Percentiles rank a stretch among this genome's conserved stretches.
Conservation (phyloP, 345 rosid species). For the Pugionium cornutum region DNA sequence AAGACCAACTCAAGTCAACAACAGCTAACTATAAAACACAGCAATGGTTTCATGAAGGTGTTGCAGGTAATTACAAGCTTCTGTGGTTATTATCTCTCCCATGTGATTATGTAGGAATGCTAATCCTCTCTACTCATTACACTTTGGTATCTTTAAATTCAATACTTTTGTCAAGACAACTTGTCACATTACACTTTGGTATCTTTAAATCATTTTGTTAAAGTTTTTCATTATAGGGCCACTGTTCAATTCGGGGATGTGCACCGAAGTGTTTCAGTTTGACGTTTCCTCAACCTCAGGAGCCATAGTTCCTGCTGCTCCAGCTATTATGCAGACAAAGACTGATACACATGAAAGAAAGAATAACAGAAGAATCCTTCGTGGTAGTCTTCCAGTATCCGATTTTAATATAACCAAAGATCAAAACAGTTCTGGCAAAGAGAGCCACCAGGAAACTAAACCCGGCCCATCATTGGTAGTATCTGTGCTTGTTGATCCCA, state of each 20-base stretch:
- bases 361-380: constrained; percentile 69
- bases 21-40: constrained; percentile 80
- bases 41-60: constrained; percentile 98
- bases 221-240: constrained; percentile 57
- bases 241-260: constrained; percentile 91
- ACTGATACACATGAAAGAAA: constrained; percentile 30
- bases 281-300: constrained; percentile 70
- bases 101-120: constrained; percentile 9
- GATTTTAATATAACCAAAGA: constrained; percentile 55
- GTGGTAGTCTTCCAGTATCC: constrained; percentile 55
- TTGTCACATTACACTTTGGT: background rate
- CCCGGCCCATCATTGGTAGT: constrained; percentile 81
- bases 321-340: constrained; percentile 45
- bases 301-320: constrained; percentile 71
- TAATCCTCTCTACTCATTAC: background rate
- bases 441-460: constrained; percentile 41
- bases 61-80: constrained; percentile 67
- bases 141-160: too few relatives aligned
- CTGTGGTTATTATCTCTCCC: constrained; percentile 6
- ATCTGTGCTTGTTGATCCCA: constrained; percentile 91
- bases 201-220: too few relatives aligned
- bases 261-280: constrained; percentile 94
- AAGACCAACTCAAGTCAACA: constrained; percentile 70
- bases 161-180: background rate
- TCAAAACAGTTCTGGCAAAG: constrained; percentile 45